phyloP scores from a whole-genome alignment of 2,329 filamentous ascomycete species.

The Zarea fungicola region DNA sequence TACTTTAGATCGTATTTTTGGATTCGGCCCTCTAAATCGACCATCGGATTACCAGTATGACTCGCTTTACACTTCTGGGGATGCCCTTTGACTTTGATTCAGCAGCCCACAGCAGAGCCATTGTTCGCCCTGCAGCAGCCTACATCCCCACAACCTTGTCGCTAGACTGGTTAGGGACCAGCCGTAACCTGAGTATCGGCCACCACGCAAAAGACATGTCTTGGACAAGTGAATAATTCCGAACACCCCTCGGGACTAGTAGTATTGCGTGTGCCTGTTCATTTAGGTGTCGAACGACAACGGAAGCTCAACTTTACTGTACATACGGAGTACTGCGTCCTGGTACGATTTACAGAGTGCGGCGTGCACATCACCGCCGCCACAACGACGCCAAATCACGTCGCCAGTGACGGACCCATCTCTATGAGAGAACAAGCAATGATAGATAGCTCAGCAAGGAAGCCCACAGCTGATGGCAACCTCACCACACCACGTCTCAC shows the following conservation, averaged over 20 bases:
- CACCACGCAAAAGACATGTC: not conserved
- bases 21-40: not conserved
- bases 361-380: not conserved
- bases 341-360: too few relatives aligned
- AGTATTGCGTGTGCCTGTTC: not conserved
- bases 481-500: not conserved
- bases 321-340: too few relatives aligned
- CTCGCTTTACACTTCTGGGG: not conserved
- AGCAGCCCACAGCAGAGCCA: constrained; percentile 1
- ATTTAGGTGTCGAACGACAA: too few relatives aligned
- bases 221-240: constrained; percentile 2
- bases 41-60: not conserved
- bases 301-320: too few relatives aligned
- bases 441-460: constrained; percentile 7
- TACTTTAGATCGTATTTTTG: constrained; percentile 3
- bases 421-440: constrained; percentile 7
- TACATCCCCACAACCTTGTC: constrained; percentile 1
- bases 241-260: not conserved
- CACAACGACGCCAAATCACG: constrained; percentile 1
- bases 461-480: not conserved
- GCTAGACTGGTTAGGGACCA: constrained; percentile 2
- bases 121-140: constrained; percentile 13
- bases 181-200: not conserved
- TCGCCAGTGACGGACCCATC: constrained; percentile 2
- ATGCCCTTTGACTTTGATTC: constrained; percentile 1